Percentiles rank a stretch among this genome's conserved stretches.
phyloP scores from a whole-genome alignment of 2,329 filamentous ascomycete species.

The Fusarium sp. region DNA sequence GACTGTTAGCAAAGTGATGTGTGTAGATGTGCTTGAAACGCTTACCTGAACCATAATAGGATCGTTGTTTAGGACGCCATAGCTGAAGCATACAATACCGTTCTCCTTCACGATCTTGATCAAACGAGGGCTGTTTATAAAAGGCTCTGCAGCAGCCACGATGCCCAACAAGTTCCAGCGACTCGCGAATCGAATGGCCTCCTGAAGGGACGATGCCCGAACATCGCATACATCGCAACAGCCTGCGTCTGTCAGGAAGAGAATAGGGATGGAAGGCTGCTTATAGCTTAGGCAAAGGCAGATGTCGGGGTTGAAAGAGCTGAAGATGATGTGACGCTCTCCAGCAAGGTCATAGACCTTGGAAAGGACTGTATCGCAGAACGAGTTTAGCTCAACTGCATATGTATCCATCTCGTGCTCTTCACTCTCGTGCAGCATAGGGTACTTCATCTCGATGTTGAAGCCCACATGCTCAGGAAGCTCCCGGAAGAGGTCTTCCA shows the following conservation, averaged over 20 bases:
- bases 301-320: conserved; percentile 96
- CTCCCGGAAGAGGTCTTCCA: conserved; percentile 92
- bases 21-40: conserved; percentile 10
- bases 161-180: conserved; percentile 96
- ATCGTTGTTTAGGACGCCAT: conserved; percentile 92
- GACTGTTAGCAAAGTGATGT: conserved; percentile 23
- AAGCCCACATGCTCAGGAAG: conserved; percentile 88
- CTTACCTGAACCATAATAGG: conserved; percentile 85
- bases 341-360: conserved; percentile 90
- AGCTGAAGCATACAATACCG: conserved; percentile 93
- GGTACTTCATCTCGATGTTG: conserved; percentile 99
- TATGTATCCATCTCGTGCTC: conserved; percentile 98
- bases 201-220: conserved; percentile 89
- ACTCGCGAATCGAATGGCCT: conserved; percentile 93
- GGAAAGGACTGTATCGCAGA: conserved; percentile 90
- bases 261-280: conserved; percentile 93
- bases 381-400: conserved; percentile 94
- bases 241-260: conserved; percentile 94
- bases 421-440: conserved; percentile 95
- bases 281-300: conserved; percentile 96
- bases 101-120: conserved; percentile 95
- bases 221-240: conserved; percentile 87
- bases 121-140: conserved; percentile 89
- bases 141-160: conserved; percentile 87
- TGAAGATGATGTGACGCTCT: conserved; percentile 94